A percentile compares a stretch with the other conserved stretches of the same genome.
These are phyloP conservation scores for Gossypium trilobum DNA, from an alignment of 441 rosid genomes.

Conservation along the genomic window DNA sequence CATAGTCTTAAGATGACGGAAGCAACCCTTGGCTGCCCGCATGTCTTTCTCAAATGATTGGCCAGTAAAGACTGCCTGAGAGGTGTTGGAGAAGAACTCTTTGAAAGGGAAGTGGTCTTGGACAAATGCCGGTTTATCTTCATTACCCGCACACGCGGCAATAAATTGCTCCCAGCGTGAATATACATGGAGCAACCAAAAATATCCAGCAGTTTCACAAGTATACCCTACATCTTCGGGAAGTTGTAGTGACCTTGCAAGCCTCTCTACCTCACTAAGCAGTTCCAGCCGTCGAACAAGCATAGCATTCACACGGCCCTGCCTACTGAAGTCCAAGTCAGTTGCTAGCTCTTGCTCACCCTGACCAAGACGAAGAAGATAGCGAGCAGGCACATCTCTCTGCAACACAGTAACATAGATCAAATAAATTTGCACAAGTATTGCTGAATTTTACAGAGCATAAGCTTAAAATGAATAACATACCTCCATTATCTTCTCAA, in stretches of 20 bases:
- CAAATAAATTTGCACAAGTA: neutral
- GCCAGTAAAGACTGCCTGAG: constrained; percentile 72
- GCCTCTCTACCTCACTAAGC: constrained; percentile 89
- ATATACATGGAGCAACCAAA: constrained; percentile 95
- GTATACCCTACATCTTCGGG: constrained; percentile 99
- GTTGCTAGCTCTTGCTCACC: constrained; percentile 99
- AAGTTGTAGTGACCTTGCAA: constrained; percentile 86
- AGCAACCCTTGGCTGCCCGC: constrained; percentile 92
- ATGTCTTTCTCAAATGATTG: constrained; percentile 89
- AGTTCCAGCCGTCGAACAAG: constrained; percentile 90
- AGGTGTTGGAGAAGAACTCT: constrained; percentile 76
- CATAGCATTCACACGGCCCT: constrained; percentile 98
- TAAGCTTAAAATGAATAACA: constrained; percentile 4
- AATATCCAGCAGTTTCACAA: constrained; percentile 97
- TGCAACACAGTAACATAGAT: constrained; percentile 29
- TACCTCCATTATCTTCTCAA: constrained; percentile 99
- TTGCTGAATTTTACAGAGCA: neutral
- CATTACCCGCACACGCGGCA: constrained; percentile 78
- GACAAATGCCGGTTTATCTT: constrained; percentile 63
- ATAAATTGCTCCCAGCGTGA: constrained; percentile 95
- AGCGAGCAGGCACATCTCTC: constrained; percentile 98
- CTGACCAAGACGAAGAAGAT: constrained; percentile 98
- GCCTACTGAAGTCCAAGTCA: constrained; percentile 97
- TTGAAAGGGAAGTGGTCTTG: constrained; percentile 83
- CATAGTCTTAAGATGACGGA: constrained; percentile 80